Conservation (phyloP, 2,329 filamentous ascomycete genomes). For the Colletotrichum zoysiae region DNA sequence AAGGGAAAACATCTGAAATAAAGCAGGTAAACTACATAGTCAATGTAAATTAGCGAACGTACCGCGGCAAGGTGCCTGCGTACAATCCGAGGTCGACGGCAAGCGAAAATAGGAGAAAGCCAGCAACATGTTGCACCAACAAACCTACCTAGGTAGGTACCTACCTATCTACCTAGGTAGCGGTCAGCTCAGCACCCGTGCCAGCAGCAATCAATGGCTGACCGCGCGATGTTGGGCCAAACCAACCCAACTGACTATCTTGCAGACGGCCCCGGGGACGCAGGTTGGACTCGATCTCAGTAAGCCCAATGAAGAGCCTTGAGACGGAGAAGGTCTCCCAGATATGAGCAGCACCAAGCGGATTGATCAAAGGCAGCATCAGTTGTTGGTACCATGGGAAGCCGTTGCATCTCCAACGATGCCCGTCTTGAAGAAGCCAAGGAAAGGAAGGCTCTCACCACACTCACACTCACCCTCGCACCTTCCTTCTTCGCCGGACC, state of each 20-base stretch:
- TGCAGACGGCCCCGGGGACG: background rate
- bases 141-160: background rate
- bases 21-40: background rate
- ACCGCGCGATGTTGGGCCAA: background rate
- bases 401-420: background rate
- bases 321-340: background rate
- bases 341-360: background rate
- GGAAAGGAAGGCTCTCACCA: background rate
- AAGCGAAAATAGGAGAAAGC: conserved; percentile 4
- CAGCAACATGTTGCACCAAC: background rate
- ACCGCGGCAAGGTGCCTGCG: background rate
- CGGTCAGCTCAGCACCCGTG: background rate
- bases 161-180: background rate
- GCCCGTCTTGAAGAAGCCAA: background rate
- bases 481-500: conserved; percentile 6
- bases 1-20: background rate
- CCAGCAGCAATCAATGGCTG: conserved; percentile 17
- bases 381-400: background rate
- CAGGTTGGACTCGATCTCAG: background rate
- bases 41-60: background rate
- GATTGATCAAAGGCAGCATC: background rate
- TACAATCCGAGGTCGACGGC: background rate
- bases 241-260: conserved; percentile 7
- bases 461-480: background rate
- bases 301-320: conserved; percentile 5